Base-by-base conservation (phyloP, 148 eudicot genomes). In the Nepenthes gracilis region DNA sequence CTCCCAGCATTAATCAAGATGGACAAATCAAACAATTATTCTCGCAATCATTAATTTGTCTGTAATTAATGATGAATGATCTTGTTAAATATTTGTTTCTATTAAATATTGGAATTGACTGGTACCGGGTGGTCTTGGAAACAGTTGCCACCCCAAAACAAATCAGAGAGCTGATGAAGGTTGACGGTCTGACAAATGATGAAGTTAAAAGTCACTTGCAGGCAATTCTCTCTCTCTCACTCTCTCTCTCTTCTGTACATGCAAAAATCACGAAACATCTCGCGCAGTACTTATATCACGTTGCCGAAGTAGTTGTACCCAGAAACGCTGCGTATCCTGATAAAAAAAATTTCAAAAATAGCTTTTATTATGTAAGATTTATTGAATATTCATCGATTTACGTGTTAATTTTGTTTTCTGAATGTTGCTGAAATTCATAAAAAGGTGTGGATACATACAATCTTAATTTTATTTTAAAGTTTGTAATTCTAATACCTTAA, bases 181-280 rank as follows among this genome's bases (percentile, higher is more conserved):
- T 93, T 67, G 98, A 93, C 62, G 98, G 98, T 40, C 72, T 93
- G 74, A 93, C 98, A 72, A 86, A 88, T 78, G 98, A 93, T 88
- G 98, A 93, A 81, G 98, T 93, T 57, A 93, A 93, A 88, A 93
- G 96, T 74, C 98, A 93, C 64, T 78, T 93, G 68, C 98, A 93
- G 96, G 98, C 83, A 58, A 43, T 56, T 55, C 65, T 43, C 47
- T 36, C 32, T 33, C 48, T 37, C 45, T 61, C 36, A 36, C 49
- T 55, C 36, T 55, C 36, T 55, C 9, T 52, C 13, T 7, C 35
- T 6, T 15, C 57, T 34, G 4, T 8, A 10, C 53, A 1, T 49
- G 53, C 53, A 49, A 5, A 49, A 49, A 49, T 2, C 13, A 49
- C 6, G 11, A 49, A 49, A n/a, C 53, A 49, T 2, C 53, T 49